Evolutionary conservation across 345 rosid species (phyloP), one percentile per base, ranked within the genome.

Genomic region (Lepidium africanum): DNA sequence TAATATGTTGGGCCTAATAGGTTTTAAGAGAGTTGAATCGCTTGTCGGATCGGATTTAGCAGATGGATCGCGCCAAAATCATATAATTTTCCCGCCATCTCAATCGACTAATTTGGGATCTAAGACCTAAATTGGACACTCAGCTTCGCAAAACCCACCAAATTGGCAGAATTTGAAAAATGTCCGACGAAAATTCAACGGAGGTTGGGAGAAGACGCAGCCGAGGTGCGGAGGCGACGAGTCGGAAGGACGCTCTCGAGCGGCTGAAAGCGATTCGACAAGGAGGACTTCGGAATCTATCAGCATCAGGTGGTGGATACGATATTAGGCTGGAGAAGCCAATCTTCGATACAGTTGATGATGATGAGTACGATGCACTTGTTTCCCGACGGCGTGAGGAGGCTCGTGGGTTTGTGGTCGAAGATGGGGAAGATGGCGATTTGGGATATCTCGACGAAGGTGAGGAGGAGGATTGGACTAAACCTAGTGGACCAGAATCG

Each of bases 401-500:
- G 74, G 91, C 81, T 35, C 86, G 75, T 19, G 85, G 84, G 10
- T 94, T 94, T 67, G 87, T 94, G 14, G 95, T 86, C 15, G 85
- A 85, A 19, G 99, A 94, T 48, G 88, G 81, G 7, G 97, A 81
- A 36, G 92, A 81, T 41, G 88, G 87, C 37, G 91, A 81, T 45
- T 75, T 89, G 2, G 99, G 99, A 5, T 94, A 94, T 42, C 78
- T 75, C 36, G 97, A 94, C 58, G 91, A 87, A 38, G 99, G 96
- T 2, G 84, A 85, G 48, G 99, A 94, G 66, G 99, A 91, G 82
- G 99, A 94, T 55, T 94, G 94, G 92, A 70, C 90, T n/a, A 77
- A 60, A 12, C 77, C 91, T 2, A 84, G 83, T 11, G 59, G 84
- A 21, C 78, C 81, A 61, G 78, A 53, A 11, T 91, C 93, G 0